These are phyloP conservation scores for Aspergillus intermedius DNA, from an alignment of 2,329 filamentous ascomycete species.

Conservation along the genomic window DNA sequence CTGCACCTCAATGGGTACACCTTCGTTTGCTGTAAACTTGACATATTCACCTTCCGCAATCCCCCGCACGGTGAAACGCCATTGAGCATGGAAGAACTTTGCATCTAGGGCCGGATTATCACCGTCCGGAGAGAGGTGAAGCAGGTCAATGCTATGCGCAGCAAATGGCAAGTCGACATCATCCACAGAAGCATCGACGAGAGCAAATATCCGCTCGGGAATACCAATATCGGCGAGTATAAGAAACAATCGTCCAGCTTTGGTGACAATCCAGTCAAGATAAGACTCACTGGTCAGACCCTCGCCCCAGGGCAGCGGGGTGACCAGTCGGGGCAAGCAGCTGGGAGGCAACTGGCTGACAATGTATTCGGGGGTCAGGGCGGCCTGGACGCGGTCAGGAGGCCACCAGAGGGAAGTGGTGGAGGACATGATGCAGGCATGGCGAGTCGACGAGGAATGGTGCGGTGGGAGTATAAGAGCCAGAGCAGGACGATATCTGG, in stretches of 20 bases:
- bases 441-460: slow-evolving; percentile 4
- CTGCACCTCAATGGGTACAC: slow-evolving; percentile 52
- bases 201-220: slow-evolving; percentile 57
- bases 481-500: too few species aligned
- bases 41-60: slow-evolving; percentile 52
- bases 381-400: slow-evolving; percentile 39
- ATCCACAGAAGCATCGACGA: slow-evolving; percentile 56
- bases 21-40: slow-evolving; percentile 53
- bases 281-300: slow-evolving; percentile 47
- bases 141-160: slow-evolving; percentile 47
- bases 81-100: slow-evolving; percentile 55
- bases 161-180: slow-evolving; percentile 56
- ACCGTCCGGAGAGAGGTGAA: slow-evolving; percentile 48
- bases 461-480: too few species aligned
- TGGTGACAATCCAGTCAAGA: slow-evolving; percentile 57
- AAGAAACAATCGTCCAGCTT: slow-evolving; percentile 53
- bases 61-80: slow-evolving; percentile 52
- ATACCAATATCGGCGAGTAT: slow-evolving; percentile 54
- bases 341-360: slow-evolving; percentile 29
- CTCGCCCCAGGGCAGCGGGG: slow-evolving; percentile 37
- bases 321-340: slow-evolving; percentile 32
- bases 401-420: slow-evolving; percentile 40
- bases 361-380: slow-evolving; percentile 37
- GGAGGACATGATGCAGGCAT: slow-evolving; percentile 20
- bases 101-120: slow-evolving; percentile 41